Base-by-base conservation (phyloP, 495 filamentous ascomycete genomes). In the Immersiella caudata region DNA sequence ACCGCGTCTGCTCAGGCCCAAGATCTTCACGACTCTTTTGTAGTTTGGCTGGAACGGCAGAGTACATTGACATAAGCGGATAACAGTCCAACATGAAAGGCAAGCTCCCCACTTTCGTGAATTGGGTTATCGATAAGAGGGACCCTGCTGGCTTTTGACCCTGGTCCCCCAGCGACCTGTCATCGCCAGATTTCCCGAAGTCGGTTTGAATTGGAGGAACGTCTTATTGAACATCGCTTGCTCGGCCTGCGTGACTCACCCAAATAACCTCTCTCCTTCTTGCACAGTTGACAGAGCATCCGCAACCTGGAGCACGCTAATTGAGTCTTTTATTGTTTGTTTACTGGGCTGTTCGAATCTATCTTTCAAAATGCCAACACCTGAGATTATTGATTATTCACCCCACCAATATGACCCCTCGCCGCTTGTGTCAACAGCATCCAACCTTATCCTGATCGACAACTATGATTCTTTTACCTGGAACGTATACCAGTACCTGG, bases 401-500 rank as follows among this genome's bases (percentile, higher is more conserved):
- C 91, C 92, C 74, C 89, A 91, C 78, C 89, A 93, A 75, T 90
- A 91, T 70, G 86, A 88, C 66, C 87, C 86, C 62, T 87, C 86
- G 20, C 79, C 89, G 57, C 85, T 87, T 60, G 79, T 97, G 29
- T 75, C 87, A 21, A 92, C 84, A 57, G 94, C 94, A 26, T 89
- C 89, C 36, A 98, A 98, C 81, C 86, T 99, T 27, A 87, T 99
- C 63, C 82, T 99, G 65, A 96, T 99, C 72, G 95, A 98, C 81
- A 99, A 99, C 81, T 99, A 97, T 78, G 95, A 99, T 79, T 97
- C 94, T 0, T 99, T 98, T 73, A 97, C 94, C 67, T 98, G 93
- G 91, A 99, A 98, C 75, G 93, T 99, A 66, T 97, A 97, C 78
- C 96, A 99, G 76, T 99, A 97, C 72, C 85, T 99, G 2, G 91